A percentile compares a stretch with the other conserved stretches of the same genome.
These are phyloP conservation scores for Adansonia gregorii DNA, from an alignment of 441 rosid species.

Conservation along the genomic window DNA sequence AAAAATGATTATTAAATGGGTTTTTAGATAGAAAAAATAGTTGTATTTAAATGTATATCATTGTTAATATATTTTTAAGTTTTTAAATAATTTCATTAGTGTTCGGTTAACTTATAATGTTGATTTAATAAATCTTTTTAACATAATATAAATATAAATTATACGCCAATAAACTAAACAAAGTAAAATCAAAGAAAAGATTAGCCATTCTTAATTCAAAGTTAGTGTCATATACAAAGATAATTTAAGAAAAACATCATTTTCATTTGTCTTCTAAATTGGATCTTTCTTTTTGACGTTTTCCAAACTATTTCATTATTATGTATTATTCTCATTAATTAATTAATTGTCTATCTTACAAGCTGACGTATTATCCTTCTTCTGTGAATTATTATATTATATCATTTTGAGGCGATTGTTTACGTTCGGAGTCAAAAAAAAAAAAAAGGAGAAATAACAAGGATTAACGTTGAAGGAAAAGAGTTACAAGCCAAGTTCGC, in stretches of 20 bases:
- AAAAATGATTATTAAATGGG: no score
- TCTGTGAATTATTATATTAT: not conserved
- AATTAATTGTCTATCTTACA: not conserved
- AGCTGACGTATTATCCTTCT: not conserved
- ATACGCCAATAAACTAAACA: not conserved
- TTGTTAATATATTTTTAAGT: no score
- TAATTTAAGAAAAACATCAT: not conserved
- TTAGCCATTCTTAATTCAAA: not conserved
- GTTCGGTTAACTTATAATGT: no score
- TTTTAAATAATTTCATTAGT: no score
- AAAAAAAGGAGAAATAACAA: not conserved
- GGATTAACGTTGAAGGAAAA: not conserved
- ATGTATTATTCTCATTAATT: not conserved
- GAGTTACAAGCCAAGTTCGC: not conserved
- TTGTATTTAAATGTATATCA: no score
- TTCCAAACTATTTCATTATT: not conserved
- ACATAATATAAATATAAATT: no score
- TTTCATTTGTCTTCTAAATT: constrained; percentile 8
- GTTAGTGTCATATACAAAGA: not conserved
- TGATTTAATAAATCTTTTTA: no score
- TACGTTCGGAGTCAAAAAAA: not conserved
- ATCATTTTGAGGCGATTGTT: not conserved
- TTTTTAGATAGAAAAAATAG: no score
- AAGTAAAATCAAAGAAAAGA: not conserved
- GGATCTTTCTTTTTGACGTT: not conserved